These are phyloP conservation scores for Fraxinus sp. DNA, from an alignment of 305 asterid genomes.

Conservation along the genomic window DNA sequence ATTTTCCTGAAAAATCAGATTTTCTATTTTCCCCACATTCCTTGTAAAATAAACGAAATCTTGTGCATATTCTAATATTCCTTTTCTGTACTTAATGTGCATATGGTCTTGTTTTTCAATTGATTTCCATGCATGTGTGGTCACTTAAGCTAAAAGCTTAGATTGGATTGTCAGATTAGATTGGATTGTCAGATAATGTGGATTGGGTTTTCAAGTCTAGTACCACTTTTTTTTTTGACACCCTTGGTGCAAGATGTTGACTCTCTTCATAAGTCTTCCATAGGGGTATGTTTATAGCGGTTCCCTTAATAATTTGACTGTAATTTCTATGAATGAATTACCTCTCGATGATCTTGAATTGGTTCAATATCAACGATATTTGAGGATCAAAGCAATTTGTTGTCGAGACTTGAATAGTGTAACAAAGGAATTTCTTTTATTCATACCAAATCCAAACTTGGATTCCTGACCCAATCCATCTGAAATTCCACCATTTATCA, in stretches of 20 bases:
- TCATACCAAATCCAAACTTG: not conserved
- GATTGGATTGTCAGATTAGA: not conserved
- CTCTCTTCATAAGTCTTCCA: not conserved
- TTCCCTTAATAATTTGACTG: not conserved
- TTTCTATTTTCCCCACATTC: not conserved
- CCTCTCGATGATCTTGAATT: not conserved
- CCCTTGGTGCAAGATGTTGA: not conserved
- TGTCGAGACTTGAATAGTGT: not conserved
- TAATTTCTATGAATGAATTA: not conserved
- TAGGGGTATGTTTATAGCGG: not conserved
- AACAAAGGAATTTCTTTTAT: not conserved
- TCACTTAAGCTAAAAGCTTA: not conserved
- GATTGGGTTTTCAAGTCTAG: not conserved
- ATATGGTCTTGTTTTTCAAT: not conserved
- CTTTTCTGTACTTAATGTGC: not conserved
- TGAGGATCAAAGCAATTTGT: not conserved
- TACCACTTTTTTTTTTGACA: not conserved
- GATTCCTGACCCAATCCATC: not conserved
- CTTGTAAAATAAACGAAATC: not conserved
- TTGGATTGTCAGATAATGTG: not conserved
- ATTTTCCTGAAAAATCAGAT: not conserved
- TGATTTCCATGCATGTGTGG: not conserved
- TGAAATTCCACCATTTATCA: not conserved
- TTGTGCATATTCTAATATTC: not conserved
- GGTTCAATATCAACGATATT: not conserved